Percentiles rank a stretch among this genome's conserved stretches.
phyloP scores from a whole-genome alignment of 805 yeast genomes.

The Naumovozyma castellii region DNA sequence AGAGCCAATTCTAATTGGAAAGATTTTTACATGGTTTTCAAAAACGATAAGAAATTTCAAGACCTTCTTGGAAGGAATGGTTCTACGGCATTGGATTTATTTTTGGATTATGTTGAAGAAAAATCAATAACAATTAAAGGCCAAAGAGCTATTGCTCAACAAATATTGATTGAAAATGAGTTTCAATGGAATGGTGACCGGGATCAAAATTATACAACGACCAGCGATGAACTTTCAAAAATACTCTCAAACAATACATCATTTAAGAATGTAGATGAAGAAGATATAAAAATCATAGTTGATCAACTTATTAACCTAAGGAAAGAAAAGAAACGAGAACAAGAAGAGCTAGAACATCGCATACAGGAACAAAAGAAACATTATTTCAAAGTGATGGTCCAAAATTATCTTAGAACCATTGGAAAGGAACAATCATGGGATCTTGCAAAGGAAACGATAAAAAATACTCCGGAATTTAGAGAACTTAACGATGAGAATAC shows the following conservation, averaged over 20 bases:
- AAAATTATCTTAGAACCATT: conserved; percentile 12
- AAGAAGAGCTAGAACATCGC: conserved; percentile 11
- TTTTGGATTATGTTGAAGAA: conserved; percentile 63
- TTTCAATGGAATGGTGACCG: conserved; percentile 19
- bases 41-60: conserved; percentile 47
- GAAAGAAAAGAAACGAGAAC: conserved; percentile 17
- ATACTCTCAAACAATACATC: conserved; percentile 15
- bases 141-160: conserved; percentile 51
- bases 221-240: conserved; percentile 7
- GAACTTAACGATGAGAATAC: conserved; percentile 28
- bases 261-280: conserved; percentile 21
- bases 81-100: conserved; percentile 66
- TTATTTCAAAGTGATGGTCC: conserved; percentile 20
- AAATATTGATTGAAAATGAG: conserved; percentile 34
- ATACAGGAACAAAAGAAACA: conserved; percentile 17
- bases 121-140: conserved; percentile 46
- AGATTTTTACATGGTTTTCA: conserved; percentile 42
- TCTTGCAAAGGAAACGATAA: conserved; percentile 24
- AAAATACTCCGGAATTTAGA: conserved; percentile 27
- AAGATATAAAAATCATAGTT: conserved; percentile 24
- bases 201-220: conserved; percentile 8
- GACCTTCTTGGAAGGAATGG: conserved; percentile 67
- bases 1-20: conserved; percentile 50
- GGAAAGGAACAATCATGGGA: conserved; percentile 32
- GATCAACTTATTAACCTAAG: conserved; percentile 21